phyloP scores from a whole-genome alignment of 2,329 filamentous ascomycete genomes.

The Eurotiales sp. region DNA sequence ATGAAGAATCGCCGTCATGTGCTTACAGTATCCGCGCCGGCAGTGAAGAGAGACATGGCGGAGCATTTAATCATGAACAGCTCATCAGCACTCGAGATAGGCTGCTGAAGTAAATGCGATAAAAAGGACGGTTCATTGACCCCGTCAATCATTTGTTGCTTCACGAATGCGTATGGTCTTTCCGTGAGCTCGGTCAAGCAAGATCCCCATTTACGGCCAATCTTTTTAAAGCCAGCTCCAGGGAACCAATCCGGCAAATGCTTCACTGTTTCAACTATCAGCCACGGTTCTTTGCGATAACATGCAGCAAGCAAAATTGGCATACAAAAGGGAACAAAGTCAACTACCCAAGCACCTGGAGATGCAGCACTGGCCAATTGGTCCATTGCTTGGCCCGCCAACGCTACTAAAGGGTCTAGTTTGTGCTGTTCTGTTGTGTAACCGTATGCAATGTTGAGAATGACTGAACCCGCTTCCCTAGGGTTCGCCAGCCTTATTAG shows the following conservation, averaged over 20 bases:
- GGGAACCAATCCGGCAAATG: slow-evolving; percentile 46
- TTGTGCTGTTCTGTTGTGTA: slow-evolving; percentile 41
- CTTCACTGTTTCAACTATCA: slow-evolving; percentile 22
- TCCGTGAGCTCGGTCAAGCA: slow-evolving; percentile 31
- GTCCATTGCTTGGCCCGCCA: slow-evolving; percentile 38
- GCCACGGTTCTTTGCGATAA: too few species aligned
- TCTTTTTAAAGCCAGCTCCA: slow-evolving; percentile 43
- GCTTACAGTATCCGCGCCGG: slow-evolving; percentile 40
- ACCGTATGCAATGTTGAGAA: slow-evolving; percentile 46
- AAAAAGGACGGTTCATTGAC: slow-evolving; percentile 34
- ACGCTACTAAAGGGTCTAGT: slow-evolving; percentile 42
- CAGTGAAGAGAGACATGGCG: slow-evolving; percentile 40
- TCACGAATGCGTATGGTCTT: slow-evolving; percentile 43
- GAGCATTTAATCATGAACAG: slow-evolving; percentile 41
- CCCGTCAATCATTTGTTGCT: slow-evolving; percentile 34
- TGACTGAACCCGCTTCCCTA: slow-evolving; percentile 39
- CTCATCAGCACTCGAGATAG: slow-evolving; percentile 26
- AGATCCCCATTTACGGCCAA: slow-evolving; percentile 34
- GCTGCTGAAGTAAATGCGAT: slow-evolving; percentile 34
- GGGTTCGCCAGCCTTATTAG: background rate
- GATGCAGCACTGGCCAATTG: slow-evolving; percentile 39
- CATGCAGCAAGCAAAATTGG: background rate
- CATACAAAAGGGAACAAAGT: slow-evolving; percentile 43
- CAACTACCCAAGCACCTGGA: slow-evolving; percentile 46
- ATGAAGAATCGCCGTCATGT: background rate